A percentile compares a stretch with the other conserved stretches of the same genome.
These are phyloP conservation scores for Ceratocystis cubensis DNA, from an alignment of 2,329 filamentous ascomycete species.

Conservation along the genomic window DNA sequence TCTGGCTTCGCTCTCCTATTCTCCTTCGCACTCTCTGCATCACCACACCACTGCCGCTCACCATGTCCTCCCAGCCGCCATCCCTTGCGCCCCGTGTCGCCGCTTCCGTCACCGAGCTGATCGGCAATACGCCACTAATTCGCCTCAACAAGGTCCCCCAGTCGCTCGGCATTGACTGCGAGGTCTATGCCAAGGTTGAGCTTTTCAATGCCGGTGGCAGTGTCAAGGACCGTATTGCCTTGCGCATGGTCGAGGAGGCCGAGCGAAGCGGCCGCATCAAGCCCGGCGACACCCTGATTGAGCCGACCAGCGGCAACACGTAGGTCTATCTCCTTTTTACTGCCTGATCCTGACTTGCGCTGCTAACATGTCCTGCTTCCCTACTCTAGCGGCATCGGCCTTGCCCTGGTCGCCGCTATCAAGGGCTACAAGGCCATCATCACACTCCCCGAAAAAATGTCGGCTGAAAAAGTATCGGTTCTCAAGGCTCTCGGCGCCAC, in stretches of 20 bases:
- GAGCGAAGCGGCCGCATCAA: conserved; percentile 87
- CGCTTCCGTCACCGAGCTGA: conserved; percentile 68
- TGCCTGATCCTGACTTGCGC: not conserved
- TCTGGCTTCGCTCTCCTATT: not conserved
- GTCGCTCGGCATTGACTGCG: conserved; percentile 75
- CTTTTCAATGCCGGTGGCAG: conserved; percentile 89
- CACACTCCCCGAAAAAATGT: conserved; percentile 98
- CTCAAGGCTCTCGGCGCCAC: conserved; percentile 87
- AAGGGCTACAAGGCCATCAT: conserved; percentile 99
- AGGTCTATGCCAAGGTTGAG: conserved; percentile 84
- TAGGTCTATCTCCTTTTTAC: conserved; percentile 26
- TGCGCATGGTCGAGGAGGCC: conserved; percentile 95
- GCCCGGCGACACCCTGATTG: conserved; percentile 91
- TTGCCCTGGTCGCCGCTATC: conserved; percentile 85
- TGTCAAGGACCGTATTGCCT: conserved; percentile 87
- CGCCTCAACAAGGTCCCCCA: conserved; percentile 86
- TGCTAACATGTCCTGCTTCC: not conserved
- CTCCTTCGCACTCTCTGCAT: not conserved
- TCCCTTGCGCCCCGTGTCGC: conserved; percentile 36
- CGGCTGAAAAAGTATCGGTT: conserved; percentile 91
- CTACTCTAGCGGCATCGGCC: conserved; percentile 58
- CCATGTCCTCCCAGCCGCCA: conserved; percentile 22
- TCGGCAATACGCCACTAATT: conserved; percentile 92
- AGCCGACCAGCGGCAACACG: conserved; percentile 96
- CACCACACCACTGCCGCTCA: not conserved